Evolutionary conservation across 1,139 yeast genomes (phyloP), one percentile per base, ranked within the genome.

Genomic region (Fermentozyma sake): DNA sequence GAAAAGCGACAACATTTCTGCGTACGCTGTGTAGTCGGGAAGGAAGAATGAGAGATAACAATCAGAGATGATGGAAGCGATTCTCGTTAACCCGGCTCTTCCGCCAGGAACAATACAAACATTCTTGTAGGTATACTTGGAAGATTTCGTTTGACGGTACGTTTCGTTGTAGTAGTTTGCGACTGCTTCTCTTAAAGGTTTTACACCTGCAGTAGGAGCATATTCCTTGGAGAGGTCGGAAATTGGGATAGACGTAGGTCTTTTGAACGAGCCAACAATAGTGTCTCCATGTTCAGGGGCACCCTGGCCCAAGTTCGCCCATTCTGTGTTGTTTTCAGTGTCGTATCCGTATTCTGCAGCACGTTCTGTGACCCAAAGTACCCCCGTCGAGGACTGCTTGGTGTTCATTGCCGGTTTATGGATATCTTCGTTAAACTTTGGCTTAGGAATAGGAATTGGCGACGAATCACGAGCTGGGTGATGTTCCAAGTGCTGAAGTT

Each of bases 101-200:
- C 84, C 84, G 17, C 84, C 84, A 6, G 84, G 83, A 2, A 77
- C 82, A 40, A 77, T 66, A 50, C 81, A 76, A 14, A 77, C 82
- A 42, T 76, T 76, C 46, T 75, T 78, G 56, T 72, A 72, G 12
- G 82, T 73, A 47, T 77, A 77, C 50, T 76, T 69, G 18, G 79
- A 71, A 13, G 50, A 41, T 46, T 63, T 67, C 28, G 62, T 66
- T 32, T 61, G 45, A 43, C 84, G 67, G 50, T 75, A 76, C 14
- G 74, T 66, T 23, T 61, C 75, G 43, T 77, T 77, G 57, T 77
- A 77, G 36, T 69, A 59, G 36, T 74, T 58, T 5, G 83, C 83
- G 29, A 77, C 79, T 0, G 83, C 80, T 39, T 72, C 72, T 44
- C 84, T 60, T 35, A 77, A 58, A 24, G 63, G 73, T 40, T 60